Evolutionary conservation across 108 stramenopile species (phyloP), one percentile per base, ranked within the genome.

Genomic region (Cyclotella choctawhatcheeana): DNA sequence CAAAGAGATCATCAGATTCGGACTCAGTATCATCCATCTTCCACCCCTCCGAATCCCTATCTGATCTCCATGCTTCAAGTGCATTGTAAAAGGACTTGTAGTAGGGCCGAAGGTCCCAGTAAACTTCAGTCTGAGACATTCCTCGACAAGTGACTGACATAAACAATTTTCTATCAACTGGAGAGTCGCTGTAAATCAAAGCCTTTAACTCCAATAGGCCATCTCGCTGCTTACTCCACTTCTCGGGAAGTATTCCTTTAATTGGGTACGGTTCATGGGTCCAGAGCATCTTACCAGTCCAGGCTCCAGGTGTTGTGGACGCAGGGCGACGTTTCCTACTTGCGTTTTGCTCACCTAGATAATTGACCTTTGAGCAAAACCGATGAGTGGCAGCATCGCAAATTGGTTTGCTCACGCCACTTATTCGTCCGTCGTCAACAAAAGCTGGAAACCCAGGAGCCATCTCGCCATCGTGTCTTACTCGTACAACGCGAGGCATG

Each of bases 341-440:
- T 13, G 63, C 63, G 45, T 64, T 34, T 64, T 64, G 63, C 16
- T 64, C 29, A 0, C 63, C 63, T 2, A 64, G 7, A 2, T 30
- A 31, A 27, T 64, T 64, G 14, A 44, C 29, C 2, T 34, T 16
- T 3, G 37, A 20, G 43, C 63, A 45, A 16, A 64, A 13, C 5
- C 32, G 30, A 34, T 58, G 56, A 2, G 56, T 31, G 2, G 56
- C 56, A 33, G 56, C 56, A 14, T 58, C n/a, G 30, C 32, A 31
- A 14, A 34, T 58, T 8, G 35, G 52, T 24, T 53, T 14, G 2
- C 60, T 65, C 0, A 58, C 24, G 5, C 64, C 82, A 0, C 64
- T 67, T 1, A 29, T 24, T 14, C 71, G 6, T 2, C 63, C 52
- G 30, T 77, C 82, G 44, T 82, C 76, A 20, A 82, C 71, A 50